Conservation (phyloP, 2,329 filamentous ascomycete genomes). For the Knufia petricola region DNA sequence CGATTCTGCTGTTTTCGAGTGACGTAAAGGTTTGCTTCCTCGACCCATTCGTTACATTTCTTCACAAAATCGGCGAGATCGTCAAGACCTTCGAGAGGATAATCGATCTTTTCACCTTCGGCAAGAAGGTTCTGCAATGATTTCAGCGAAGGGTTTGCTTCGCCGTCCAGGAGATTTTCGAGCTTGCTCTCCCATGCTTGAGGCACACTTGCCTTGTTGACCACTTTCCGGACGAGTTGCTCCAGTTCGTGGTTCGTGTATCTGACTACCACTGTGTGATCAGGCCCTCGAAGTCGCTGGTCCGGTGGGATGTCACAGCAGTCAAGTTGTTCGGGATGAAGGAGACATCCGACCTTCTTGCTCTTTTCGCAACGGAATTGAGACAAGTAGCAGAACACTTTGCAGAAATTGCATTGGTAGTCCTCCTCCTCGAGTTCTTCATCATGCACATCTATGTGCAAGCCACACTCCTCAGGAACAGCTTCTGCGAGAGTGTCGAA, state of each 20-base stretch:
- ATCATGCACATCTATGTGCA: slow-evolving; percentile 58
- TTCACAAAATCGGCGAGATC: slow-evolving; percentile 84
- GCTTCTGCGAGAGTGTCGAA: slow-evolving; percentile 31
- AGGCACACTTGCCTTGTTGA: slow-evolving; percentile 76
- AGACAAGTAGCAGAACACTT: slow-evolving; percentile 82
- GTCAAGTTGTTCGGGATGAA: slow-evolving; percentile 68
- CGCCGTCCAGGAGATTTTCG: slow-evolving; percentile 72
- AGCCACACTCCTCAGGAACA: slow-evolving; percentile 42
- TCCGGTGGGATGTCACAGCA: slow-evolving; percentile 64
- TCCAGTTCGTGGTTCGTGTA: slow-evolving; percentile 63
- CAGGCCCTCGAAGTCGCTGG: slow-evolving; percentile 57
- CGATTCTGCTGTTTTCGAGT: slow-evolving; percentile 96
- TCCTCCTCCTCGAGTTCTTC: slow-evolving; percentile 79
- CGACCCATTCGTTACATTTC: slow-evolving; percentile 93
- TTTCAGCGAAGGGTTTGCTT: slow-evolving; percentile 76
- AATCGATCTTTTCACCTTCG: slow-evolving; percentile 94
- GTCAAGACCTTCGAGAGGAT: slow-evolving; percentile 71
- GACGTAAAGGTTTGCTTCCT: slow-evolving; percentile 92
- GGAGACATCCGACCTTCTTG: slow-evolving; percentile 70
- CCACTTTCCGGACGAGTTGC: slow-evolving; percentile 60
- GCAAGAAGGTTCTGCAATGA: slow-evolving; percentile 70
- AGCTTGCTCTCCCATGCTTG: slow-evolving; percentile 88
- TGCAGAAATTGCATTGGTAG: slow-evolving; percentile 85
- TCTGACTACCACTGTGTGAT: slow-evolving; percentile 69
- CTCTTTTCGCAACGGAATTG: slow-evolving; percentile 76